Conservation (phyloP, 2,329 filamentous ascomycete species). For the Hymenoscyphus albidus region DNA sequence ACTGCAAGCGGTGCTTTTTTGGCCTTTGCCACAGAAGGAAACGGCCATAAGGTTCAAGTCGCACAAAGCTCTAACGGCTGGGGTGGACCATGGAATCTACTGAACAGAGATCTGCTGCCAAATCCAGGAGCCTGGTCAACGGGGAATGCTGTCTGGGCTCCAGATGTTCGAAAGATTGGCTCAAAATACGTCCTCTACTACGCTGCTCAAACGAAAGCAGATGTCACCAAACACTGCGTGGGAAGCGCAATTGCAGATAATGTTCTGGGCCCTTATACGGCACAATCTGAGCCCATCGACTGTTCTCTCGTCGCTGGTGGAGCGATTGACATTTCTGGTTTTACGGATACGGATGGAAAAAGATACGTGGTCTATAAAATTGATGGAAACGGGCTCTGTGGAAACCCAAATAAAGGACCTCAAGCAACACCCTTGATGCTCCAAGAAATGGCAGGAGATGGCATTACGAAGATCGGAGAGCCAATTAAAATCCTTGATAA, state of each 20-base stretch:
- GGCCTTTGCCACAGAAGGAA: conserved; percentile 53
- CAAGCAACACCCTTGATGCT: conserved; percentile 53
- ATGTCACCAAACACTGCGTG: conserved; percentile 50
- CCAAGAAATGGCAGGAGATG: conserved; percentile 49
- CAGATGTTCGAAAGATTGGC: conserved; percentile 51
- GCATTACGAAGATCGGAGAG: conserved; percentile 49
- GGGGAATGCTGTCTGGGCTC: conserved; percentile 55
- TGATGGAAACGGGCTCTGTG: conserved; percentile 56
- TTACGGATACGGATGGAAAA: conserved; percentile 50
- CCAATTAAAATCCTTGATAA: conserved; percentile 47
- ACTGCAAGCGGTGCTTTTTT: conserved; percentile 47
- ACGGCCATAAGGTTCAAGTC: conserved; percentile 50
- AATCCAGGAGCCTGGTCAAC: conserved; percentile 50
- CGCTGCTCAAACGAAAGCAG: conserved; percentile 43
- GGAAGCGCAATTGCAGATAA: conserved; percentile 49
- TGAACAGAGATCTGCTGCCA: conserved; percentile 53
- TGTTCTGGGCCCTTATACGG: conserved; percentile 28
- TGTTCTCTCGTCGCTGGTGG: conserved; percentile 53
- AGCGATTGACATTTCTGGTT: conserved; percentile 60
- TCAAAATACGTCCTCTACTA: conserved; percentile 61
- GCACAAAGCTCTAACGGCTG: conserved; percentile 40
- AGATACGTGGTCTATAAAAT: conserved; percentile 63
- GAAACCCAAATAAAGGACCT: conserved; percentile 41
- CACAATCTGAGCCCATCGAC: conserved; percentile 35
- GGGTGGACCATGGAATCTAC: conserved; percentile 45